These are phyloP conservation scores for Clarireedia sp. DNA, from an alignment of 2,329 filamentous ascomycete genomes.

Conservation along the genomic window DNA sequence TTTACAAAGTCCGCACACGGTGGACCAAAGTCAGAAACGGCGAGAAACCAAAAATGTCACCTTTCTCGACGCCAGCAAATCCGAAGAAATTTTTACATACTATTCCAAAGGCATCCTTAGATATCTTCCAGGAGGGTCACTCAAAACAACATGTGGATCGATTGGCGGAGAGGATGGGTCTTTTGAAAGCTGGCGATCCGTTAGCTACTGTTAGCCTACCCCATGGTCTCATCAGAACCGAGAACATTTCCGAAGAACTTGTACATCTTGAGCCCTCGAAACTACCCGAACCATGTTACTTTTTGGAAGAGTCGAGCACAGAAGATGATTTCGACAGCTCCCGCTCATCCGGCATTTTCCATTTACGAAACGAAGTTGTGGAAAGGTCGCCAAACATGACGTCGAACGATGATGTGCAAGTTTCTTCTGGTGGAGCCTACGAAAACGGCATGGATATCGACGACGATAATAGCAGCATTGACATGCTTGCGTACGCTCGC, in stretches of 20 bases:
- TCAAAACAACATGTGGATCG: background rate
- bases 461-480: slow-evolving; percentile 6
- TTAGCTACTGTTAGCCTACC: background rate
- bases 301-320: background rate
- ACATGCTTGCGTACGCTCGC: slow-evolving; percentile 6
- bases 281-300: slow-evolving; percentile 1
- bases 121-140: slow-evolving; percentile 10
- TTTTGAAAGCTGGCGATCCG: slow-evolving; percentile 2
- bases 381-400: background rate
- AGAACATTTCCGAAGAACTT: background rate
- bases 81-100: slow-evolving; percentile 14
- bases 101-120: slow-evolving; percentile 16
- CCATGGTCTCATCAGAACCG: background rate
- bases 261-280: slow-evolving; percentile 1
- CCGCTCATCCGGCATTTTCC: background rate
- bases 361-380: background rate
- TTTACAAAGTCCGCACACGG: slow-evolving; percentile 40
- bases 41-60: slow-evolving; percentile 9
- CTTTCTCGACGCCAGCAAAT: slow-evolving; percentile 11
- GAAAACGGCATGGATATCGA: background rate
- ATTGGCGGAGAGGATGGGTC: slow-evolving; percentile 2
- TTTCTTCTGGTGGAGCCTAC: background rate
- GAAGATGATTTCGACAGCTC: background rate
- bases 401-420: background rate
- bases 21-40: slow-evolving; percentile 5